A percentile compares a stretch with the other conserved stretches of the same genome.
Evolutionary conservation across 2,329 filamentous ascomycete species (phyloP).

Genomic region (Colletotrichum kahawae): DNA sequence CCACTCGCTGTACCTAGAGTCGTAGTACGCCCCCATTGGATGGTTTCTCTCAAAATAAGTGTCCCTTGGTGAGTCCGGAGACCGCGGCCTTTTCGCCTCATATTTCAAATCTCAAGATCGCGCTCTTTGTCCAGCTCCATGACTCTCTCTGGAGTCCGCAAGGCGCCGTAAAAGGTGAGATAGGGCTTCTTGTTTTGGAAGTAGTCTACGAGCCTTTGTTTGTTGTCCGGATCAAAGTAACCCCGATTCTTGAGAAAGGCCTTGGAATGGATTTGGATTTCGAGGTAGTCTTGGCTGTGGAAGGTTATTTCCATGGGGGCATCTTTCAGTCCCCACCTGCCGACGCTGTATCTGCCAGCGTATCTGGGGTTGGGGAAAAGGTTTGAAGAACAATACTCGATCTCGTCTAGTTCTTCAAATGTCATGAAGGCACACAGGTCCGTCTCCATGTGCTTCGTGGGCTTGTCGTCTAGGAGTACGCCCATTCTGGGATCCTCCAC

Average conservation of each 20-base stretch:
- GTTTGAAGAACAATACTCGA: not conserved
- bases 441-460: too few species aligned
- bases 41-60: not conserved
- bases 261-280: not conserved
- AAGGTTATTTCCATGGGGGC: not conserved
- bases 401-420: too few species aligned
- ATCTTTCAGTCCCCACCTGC: not conserved
- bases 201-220: too few species aligned
- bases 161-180: not conserved
- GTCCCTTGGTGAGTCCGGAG: not conserved
- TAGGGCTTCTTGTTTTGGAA: not conserved
- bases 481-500: too few species aligned
- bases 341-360: not conserved
- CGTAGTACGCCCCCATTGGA: not conserved
- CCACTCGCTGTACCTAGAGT: not conserved
- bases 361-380: not conserved
- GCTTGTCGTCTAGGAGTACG: too few species aligned
- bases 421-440: too few species aligned
- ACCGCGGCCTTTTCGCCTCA: not conserved
- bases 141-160: not conserved
- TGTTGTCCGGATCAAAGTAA: too few species aligned
- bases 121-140: not conserved
- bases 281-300: not conserved
- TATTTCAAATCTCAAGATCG: not conserved
- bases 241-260: not conserved